Conservation (phyloP, 352 stramenopile genomes). For the Globisporangium spinosum region DNA sequence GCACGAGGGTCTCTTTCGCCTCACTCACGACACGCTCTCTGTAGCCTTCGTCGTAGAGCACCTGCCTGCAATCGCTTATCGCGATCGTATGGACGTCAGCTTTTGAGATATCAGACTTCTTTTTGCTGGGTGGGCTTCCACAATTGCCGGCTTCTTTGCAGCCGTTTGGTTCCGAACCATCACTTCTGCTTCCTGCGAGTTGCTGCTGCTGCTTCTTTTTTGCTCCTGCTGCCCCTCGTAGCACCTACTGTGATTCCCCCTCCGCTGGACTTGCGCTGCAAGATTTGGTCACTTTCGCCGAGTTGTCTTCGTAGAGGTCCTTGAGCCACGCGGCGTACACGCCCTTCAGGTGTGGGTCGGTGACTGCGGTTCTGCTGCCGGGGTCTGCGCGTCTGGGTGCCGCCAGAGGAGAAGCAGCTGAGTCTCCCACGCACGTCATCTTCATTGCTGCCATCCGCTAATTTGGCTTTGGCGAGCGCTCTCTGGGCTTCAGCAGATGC, state of each 20-base stretch:
- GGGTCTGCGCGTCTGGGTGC: neutral
- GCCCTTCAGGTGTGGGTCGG: conserved; percentile 25
- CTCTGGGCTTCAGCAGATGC: no score
- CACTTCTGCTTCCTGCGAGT: no score
- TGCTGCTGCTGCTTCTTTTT: conserved; percentile 27
- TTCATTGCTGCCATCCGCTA: neutral
- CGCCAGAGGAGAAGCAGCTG: neutral
- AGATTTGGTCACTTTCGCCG: conserved; percentile 27
- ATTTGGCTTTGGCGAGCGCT: no score
- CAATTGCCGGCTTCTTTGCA: no score
- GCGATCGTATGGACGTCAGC: conserved; percentile 26
- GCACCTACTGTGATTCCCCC: no score
- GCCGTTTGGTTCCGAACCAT: no score
- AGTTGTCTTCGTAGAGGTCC: conserved; percentile 38
- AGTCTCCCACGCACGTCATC: neutral
- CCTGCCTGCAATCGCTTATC: conserved; percentile 30
- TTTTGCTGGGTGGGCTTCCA: no score
- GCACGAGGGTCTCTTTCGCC: conserved; percentile 21
- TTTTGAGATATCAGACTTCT: no score
- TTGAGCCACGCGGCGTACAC: conserved; percentile 41
- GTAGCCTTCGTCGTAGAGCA: conserved; percentile 53
- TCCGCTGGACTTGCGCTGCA: conserved; percentile 9
- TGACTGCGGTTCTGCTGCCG: conserved; percentile 9
- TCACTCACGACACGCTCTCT: conserved; percentile 39
- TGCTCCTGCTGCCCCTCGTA: conserved; percentile 21